Conservation (phyloP, 2,329 filamentous ascomycete species). For the Fusarium equiseti region DNA sequence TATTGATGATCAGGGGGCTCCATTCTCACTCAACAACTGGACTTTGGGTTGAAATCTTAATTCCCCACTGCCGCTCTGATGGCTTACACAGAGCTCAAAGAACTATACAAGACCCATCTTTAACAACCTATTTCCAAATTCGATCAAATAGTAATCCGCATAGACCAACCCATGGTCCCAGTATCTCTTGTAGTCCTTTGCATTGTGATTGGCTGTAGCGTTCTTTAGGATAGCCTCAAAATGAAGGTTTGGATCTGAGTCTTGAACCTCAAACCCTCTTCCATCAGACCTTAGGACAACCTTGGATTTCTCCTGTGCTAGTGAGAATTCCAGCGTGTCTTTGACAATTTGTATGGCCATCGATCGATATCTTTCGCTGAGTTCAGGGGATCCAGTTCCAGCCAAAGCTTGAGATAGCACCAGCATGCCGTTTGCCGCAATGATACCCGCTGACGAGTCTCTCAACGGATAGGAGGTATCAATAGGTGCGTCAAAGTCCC, state of each 20-base stretch:
- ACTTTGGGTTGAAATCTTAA: slow-evolving; percentile 1
- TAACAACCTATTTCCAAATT: slow-evolving; percentile 33
- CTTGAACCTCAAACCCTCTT: neutral
- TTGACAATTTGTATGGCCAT: slow-evolving; percentile 48
- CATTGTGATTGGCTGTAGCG: slow-evolving; percentile 53
- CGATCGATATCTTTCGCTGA: slow-evolving; percentile 45
- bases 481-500: slow-evolving; percentile 63
- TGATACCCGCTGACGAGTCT: slow-evolving; percentile 55
- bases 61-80: neutral
- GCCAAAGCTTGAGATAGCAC: slow-evolving; percentile 52
- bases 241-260: neutral
- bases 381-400: slow-evolving; percentile 6
- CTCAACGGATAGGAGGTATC: slow-evolving; percentile 48
- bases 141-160: slow-evolving; percentile 62
- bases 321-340: slow-evolving; percentile 49
- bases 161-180: slow-evolving; percentile 61
- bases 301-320: slow-evolving; percentile 32
- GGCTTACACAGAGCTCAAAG: neutral
- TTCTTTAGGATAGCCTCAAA: slow-evolving; percentile 52
- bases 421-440: slow-evolving; percentile 56
- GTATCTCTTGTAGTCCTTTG: slow-evolving; percentile 48
- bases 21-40: slow-evolving; percentile 24
- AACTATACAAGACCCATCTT: slow-evolving; percentile 31
- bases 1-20: slow-evolving; percentile 15
- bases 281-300: neutral